A percentile compares a stretch with the other conserved stretches of the same genome.
phyloP scores from a whole-genome alignment of 2,329 filamentous ascomycete species.

The Colletotrichum tofieldiae region DNA sequence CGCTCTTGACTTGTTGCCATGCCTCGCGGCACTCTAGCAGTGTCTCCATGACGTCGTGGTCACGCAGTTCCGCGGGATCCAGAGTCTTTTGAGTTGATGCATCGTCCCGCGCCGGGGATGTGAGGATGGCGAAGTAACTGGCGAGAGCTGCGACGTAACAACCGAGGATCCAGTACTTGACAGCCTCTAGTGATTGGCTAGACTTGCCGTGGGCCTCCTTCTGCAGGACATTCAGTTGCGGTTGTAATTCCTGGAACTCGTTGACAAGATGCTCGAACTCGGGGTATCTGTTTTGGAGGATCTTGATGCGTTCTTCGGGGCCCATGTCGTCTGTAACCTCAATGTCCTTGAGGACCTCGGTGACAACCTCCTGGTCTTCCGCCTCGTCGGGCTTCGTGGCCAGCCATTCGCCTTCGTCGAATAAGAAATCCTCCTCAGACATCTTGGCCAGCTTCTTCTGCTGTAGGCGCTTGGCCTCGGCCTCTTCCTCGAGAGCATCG shows the following conservation, averaged over 20 bases:
- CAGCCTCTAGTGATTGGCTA: conserved; percentile 70
- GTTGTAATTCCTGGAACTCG: conserved; percentile 83
- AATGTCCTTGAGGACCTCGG: conserved; percentile 87
- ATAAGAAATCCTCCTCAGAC: conserved; percentile 92
- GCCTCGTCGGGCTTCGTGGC: conserved; percentile 68
- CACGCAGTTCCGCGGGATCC: conserved; percentile 84
- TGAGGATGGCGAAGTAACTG: conserved; percentile 96
- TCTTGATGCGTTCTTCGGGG: conserved; percentile 79
- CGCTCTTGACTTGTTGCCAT: conserved; percentile 81
- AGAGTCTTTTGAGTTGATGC: conserved; percentile 71
- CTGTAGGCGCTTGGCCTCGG: conserved; percentile 88
- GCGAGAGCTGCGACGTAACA: conserved; percentile 90
- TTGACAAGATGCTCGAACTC: conserved; percentile 90
- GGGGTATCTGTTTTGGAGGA: conserved; percentile 87
- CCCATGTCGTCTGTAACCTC: conserved; percentile 87
- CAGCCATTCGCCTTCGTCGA: conserved; percentile 91
- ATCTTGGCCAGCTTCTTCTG: conserved; percentile 92
- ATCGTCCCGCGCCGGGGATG: conserved; percentile 79
- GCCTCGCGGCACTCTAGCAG: conserved; percentile 84
- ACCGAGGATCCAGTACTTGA: conserved; percentile 85
- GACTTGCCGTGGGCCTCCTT: conserved; percentile 69
- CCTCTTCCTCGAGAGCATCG: conserved; percentile 90
- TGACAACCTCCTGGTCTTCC: conserved; percentile 76
- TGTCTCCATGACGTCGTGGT: conserved; percentile 92
- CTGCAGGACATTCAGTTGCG: conserved; percentile 72